Base-by-base conservation (phyloP, 208 protist genomes). In the Porcisia hertigi region DNA sequence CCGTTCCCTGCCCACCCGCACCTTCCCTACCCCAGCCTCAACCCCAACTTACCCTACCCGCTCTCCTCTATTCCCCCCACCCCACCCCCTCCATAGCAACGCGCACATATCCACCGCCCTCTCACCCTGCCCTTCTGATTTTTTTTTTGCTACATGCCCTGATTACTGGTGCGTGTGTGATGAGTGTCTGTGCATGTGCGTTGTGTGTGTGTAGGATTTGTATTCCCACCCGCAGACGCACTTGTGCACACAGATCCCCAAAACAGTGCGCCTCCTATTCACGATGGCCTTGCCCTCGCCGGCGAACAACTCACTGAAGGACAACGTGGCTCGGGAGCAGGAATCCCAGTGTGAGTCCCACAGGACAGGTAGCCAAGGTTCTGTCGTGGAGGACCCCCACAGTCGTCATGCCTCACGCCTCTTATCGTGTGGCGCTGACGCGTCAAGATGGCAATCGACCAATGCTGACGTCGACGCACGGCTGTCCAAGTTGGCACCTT, bases 361-460 rank as follows among this genome's bases (percentile, higher is more conserved):
- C 62, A 18, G 39, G 25, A 47, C 71, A 25, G 73, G 76, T 36
- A 30, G 20, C 58, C 23, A 36, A 2, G 8, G 71, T 34, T 69
- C 62, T 71, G n/a, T 76, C 9, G 71, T 63, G 4, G 71, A 81
- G 47, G 70, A 81, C 43, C 4, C 76, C 0, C 57, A 76, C 65
- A 47, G 77, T 39, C 41, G 14, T 18, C 71, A 71, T 3, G 77
- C 71, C 0, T 59, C 77, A 1, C 57, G 43, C 7, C 55, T 64
- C 12, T 6, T 9, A 16, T 23, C 12, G 62, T 57, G 4, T 8
- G n/a, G 54, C 0, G 57, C n/a, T 5, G 14, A 9, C n/a, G 18
- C 43, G 23, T 49, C 55, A 36, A 66, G 71, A 8, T 16, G 11
- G 4, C 14, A 69, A 14, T 71, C n/a, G 1, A 23, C 60, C 2